phyloP scores from a whole-genome alignment of 192 early-diverging fungal genomes.

The Radiomyces spectabilis region DNA sequence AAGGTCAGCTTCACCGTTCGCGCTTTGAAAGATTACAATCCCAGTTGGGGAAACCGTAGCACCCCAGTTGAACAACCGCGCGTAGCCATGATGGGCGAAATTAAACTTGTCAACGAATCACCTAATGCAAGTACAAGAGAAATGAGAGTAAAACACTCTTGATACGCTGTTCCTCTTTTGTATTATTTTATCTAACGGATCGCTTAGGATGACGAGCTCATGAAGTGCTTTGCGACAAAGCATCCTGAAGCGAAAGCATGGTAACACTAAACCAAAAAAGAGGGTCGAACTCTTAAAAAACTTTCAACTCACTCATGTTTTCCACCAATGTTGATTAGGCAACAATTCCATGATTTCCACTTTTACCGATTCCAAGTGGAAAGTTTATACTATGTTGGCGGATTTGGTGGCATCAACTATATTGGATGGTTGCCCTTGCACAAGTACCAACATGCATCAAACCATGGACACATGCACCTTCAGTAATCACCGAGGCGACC shows the following conservation, averaged over 20 bases:
- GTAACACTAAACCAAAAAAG: neutral
- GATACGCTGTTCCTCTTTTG: neutral
- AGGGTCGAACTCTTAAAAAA: too few species aligned
- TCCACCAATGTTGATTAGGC: neutral
- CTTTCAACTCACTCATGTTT: neutral
- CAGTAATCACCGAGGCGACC: too few species aligned
- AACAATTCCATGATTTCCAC: constrained; percentile 37
- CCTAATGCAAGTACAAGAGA: neutral
- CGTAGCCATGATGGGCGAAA: constrained; percentile 34
- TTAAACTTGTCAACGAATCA: constrained; percentile 13
- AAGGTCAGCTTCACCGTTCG: constrained; percentile 35
- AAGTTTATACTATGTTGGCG: constrained; percentile 44
- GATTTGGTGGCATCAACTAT: constrained; percentile 44
- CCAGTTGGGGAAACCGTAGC: constrained; percentile 2
- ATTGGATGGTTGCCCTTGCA: constrained; percentile 43
- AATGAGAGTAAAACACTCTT: neutral
- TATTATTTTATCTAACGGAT: neutral
- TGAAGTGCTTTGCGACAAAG: constrained; percentile 27
- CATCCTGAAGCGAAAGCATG: constrained; percentile 36
- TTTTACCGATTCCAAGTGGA: constrained; percentile 37
- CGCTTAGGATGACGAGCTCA: constrained; percentile 22
- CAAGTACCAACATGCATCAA: constrained; percentile 22
- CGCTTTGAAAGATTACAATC: constrained; percentile 21
- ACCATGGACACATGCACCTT: too few species aligned
- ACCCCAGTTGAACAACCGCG: constrained; percentile 35